These are phyloP conservation scores for Lyophyllum semitale DNA, from an alignment of 768 basidiomycete genomes.

Conservation along the genomic window DNA sequence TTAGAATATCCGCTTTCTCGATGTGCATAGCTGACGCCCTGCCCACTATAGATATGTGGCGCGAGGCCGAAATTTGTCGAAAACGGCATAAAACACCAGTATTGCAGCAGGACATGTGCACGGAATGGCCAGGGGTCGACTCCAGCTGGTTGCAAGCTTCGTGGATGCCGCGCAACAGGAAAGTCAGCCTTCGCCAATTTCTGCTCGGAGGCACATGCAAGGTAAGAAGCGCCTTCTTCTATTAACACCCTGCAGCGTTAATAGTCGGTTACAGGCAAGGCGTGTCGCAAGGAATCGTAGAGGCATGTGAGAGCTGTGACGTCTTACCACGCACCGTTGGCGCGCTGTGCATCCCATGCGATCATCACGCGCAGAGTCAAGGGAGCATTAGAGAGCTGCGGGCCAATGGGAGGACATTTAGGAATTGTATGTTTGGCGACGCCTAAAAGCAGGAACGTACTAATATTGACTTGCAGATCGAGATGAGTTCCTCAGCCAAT, in stretches of 20 bases:
- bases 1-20: not conserved
- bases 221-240: slow-evolving; percentile 38
- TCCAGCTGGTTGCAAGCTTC: slow-evolving; percentile 47
- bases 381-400: slow-evolving; percentile 51
- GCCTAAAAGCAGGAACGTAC: slow-evolving; percentile 13
- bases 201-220: slow-evolving; percentile 61
- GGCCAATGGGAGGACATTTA: slow-evolving; percentile 47
- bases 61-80: slow-evolving; percentile 65
- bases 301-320: slow-evolving; percentile 51
- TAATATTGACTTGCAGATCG: slow-evolving; percentile 33
- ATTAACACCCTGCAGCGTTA: not conserved
- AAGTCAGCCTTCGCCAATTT: slow-evolving; percentile 53
- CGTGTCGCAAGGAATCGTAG: slow-evolving; percentile 48
- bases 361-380: slow-evolving; percentile 42
- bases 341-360: slow-evolving; percentile 51
- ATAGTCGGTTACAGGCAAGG: slow-evolving; percentile 42
- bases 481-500: slow-evolving; percentile 55
- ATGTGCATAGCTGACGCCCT: slow-evolving; percentile 8
- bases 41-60: slow-evolving; percentile 57
- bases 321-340: slow-evolving; percentile 46
- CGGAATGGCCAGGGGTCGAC: slow-evolving; percentile 42
- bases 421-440: slow-evolving; percentile 43
- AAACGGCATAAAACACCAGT: slow-evolving; percentile 57
- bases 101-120: slow-evolving; percentile 65
- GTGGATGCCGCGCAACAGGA: slow-evolving; percentile 53